phyloP scores from a whole-genome alignment of 1,284 basidiomycete species.

The Apiotrichum laibachii region DNA sequence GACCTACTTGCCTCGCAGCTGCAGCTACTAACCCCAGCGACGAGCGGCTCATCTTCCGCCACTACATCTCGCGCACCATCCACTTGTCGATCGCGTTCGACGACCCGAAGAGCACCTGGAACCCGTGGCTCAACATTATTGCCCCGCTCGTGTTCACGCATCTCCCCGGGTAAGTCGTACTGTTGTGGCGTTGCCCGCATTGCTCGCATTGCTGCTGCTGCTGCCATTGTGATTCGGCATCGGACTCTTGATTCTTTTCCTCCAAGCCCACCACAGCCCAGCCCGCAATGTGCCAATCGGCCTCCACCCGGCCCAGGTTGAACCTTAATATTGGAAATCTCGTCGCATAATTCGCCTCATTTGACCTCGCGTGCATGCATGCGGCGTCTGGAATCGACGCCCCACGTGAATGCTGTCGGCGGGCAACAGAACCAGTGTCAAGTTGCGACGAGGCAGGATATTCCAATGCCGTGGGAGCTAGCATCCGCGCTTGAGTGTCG shows the following conservation, averaged over 20 bases:
- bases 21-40: slow-evolving; percentile 19
- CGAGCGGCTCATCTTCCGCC: slow-evolving; percentile 41
- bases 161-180: slow-evolving; percentile 30
- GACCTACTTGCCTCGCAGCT: slow-evolving; percentile 7
- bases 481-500: too few species aligned
- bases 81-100: slow-evolving; percentile 42
- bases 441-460: too few species aligned
- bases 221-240: too few species aligned
- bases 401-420: too few species aligned
- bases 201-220: too few species aligned
- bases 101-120: slow-evolving; percentile 30
- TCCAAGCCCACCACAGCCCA: too few species aligned
- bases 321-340: slow-evolving; percentile 2
- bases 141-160: slow-evolving; percentile 39
- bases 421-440: too few species aligned
- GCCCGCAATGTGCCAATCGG: not conserved
- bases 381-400: not conserved
- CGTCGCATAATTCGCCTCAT: not conserved
- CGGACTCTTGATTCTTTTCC: too few species aligned
- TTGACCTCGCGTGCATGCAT: not conserved
- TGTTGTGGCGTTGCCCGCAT: not conserved
- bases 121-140: slow-evolving; percentile 40
- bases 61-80: slow-evolving; percentile 38
- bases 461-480: too few species aligned
- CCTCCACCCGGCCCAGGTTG: not conserved